Base-by-base conservation (phyloP, 805 yeast genomes). In the Cyberlindnera meyerae region DNA sequence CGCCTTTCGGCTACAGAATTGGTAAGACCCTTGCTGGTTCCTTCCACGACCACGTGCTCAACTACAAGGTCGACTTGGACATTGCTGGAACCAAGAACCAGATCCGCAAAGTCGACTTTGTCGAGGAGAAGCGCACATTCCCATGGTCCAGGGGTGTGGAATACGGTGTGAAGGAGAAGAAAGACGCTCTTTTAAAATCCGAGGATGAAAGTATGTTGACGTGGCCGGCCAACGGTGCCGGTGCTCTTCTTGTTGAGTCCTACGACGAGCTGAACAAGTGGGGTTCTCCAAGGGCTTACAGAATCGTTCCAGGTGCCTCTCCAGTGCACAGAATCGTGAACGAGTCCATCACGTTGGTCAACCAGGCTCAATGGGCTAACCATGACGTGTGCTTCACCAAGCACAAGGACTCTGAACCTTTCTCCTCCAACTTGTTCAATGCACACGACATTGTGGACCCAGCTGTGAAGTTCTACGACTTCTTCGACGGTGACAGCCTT, bases 231-330 rank as follows among this genome's bases (percentile, higher is more conserved):
- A 47, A 46, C 21, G 53, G 48, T 15, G 53, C 49, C 13, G 52
- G 48, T 36, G 48, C 51, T 13, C 27, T 55, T 11, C 31, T 54
- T n/a, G 47, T 55, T 13, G 60, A 54, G 31, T 49, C 57, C 8
- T 36, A 48, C n/a, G 47, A 46, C 1, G 38, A 47, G 31, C 38
- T 30, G 27, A 55, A 55, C 39, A 21, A 40, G 5, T 55, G 53
- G 52, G 58, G 57, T n/a, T 36, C 50, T 26, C 58, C 58, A 43
- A 47, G 52, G 34, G 55, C 58, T 20, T 55, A 55, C 36, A 44
- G 55, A 37, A 49, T 48, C 24, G 44, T 47, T 14, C 52, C 51
- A 14, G 52, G 48, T 26, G 43, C 44, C 12, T 33, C 48, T 5
- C 44, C 43, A 21, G 56, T 43, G 11, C 51, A 45, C 29, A 46